Evolutionary conservation across 164 flowering plant species (phyloP), one percentile per base, ranked within the genome.

Genomic region (Stephania cephalantha): DNA sequence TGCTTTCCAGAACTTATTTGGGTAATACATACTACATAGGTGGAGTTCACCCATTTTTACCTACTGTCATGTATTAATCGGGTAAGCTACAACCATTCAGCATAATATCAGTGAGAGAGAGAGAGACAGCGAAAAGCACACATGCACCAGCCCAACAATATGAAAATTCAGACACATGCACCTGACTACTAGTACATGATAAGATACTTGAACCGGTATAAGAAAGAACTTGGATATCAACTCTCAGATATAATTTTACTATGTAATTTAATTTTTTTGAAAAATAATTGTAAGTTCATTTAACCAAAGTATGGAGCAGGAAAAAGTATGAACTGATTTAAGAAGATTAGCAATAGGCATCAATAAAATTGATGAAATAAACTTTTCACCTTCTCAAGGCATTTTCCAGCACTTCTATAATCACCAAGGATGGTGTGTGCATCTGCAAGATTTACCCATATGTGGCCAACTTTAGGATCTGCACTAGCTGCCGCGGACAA

Each of bases 361-460:
- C 10, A 50, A 50, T 50, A 50, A 50, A 9, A 10, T n/a, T 17
- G n/a, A 71, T 11, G 6, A 20, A 46, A 5, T 50, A 68, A 35
- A 71, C 81, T 66, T 65, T 71, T 76, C 78, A 94, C 97, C 98
- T 93, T 89, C 83, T 90, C 96, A 82, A 95, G 85, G 87, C 97
- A 95, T 85, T 88, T 93, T 78, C 87, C 79, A 73, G 95, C 87
- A 83, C 87, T 90, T 82, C 83, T 83, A 78, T 88, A 81, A 77
- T 95, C 97, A 74, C 99, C 97, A 71, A 73, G 81, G 80, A 95
- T 66, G 75, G 79, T 79, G 78, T 87, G 92, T 70, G 95, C 94
- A 86, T 87, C 84, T 70, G 94, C 96, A 72, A 95, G 93, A 86
- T 92, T 95, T 58, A 86, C 87, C 98, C 97, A 95, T 29, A 81